Percentiles rank a stretch among this genome's conserved stretches.
Evolutionary conservation across 2,329 filamentous ascomycete genomes (phyloP).

Genomic region (Fusarium sp.): DNA sequence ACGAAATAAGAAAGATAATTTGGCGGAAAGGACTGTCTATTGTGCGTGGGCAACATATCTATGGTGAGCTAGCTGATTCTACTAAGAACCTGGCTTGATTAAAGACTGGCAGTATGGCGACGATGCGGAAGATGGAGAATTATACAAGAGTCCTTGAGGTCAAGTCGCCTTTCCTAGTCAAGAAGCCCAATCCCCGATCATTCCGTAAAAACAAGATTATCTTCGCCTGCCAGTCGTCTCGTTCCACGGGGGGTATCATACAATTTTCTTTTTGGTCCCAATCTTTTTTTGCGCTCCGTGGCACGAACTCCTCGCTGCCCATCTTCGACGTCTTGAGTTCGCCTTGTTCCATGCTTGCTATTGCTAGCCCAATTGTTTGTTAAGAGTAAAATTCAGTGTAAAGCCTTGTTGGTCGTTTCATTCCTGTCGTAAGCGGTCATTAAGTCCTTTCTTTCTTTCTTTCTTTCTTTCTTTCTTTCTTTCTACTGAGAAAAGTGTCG

Average conservation of each 20-base stretch:
- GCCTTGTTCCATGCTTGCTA: conserved; percentile 12
- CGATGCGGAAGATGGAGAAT: conserved; percentile 32
- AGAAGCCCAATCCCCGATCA: conserved; percentile 9
- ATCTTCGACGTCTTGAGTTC: conserved; percentile 30
- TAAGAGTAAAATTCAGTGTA: conserved; percentile 19
- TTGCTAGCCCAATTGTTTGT: conserved; percentile 29
- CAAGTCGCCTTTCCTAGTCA: conserved; percentile 15
- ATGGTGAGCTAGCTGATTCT: conserved; percentile 46
- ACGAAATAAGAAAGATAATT: conserved; percentile 2
- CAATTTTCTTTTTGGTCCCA: conserved; percentile 32
- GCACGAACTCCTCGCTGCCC: conserved; percentile 40
- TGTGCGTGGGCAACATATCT: conserved; percentile 52
- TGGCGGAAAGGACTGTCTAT: conserved; percentile 49
- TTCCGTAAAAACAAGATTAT: conserved; percentile 14
- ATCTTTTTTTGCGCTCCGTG: conserved; percentile 30
- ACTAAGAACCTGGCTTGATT: conserved; percentile 38
- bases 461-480: no score
- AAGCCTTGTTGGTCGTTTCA: conserved; percentile 36
- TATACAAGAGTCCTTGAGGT: conserved; percentile 17
- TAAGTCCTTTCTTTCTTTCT: conserved; percentile 28
- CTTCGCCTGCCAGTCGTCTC: conserved; percentile 36
- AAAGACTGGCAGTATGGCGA: conserved; percentile 29
- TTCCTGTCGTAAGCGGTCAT: conserved; percentile 43
- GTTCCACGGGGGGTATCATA: conserved; percentile 41
- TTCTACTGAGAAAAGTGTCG: conserved; percentile 2